phyloP scores from a whole-genome alignment of 805 yeast genomes.

The Suhomyces faveliae region DNA sequence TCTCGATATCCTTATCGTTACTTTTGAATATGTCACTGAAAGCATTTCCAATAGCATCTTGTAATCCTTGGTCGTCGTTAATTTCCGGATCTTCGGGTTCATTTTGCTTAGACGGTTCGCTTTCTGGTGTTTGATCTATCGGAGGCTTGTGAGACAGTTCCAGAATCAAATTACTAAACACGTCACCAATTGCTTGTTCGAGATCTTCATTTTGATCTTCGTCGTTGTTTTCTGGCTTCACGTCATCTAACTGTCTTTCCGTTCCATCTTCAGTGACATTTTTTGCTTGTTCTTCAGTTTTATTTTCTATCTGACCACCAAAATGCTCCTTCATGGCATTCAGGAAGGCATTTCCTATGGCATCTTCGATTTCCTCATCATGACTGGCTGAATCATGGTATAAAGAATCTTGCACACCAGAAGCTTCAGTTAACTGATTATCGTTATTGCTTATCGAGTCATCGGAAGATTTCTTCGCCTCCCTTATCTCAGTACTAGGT shows the following conservation, averaged over 20 bases:
- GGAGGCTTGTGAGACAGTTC: background rate
- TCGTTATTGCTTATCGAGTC: background rate
- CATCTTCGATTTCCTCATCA: slow-evolving; percentile 14
- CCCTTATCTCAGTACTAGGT: background rate
- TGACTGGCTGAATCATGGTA: background rate
- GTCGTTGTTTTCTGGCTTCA: background rate
- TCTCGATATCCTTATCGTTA: background rate
- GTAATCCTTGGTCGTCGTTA: slow-evolving; percentile 2
- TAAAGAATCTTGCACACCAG: background rate
- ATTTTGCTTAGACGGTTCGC: background rate
- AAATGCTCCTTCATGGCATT: slow-evolving; percentile 2
- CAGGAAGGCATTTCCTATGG: slow-evolving; percentile 15
- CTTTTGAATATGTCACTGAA: slow-evolving; percentile 8
- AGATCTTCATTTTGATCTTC: slow-evolving; percentile 16
- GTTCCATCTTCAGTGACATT: background rate
- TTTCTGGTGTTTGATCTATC: background rate
- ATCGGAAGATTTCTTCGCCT: background rate
- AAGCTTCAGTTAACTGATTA: background rate
- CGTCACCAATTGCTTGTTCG: slow-evolving; percentile 32
- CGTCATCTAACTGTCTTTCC: background rate
- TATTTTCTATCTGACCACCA: background rate
- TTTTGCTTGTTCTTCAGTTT: background rate
- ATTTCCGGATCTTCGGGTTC: background rate
- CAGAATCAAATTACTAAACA: slow-evolving; percentile 13
- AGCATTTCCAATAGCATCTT: slow-evolving; percentile 19